Evolutionary conservation across 2,329 filamentous ascomycete genomes (phyloP).

Genomic region (Colletotrichum sp.): DNA sequence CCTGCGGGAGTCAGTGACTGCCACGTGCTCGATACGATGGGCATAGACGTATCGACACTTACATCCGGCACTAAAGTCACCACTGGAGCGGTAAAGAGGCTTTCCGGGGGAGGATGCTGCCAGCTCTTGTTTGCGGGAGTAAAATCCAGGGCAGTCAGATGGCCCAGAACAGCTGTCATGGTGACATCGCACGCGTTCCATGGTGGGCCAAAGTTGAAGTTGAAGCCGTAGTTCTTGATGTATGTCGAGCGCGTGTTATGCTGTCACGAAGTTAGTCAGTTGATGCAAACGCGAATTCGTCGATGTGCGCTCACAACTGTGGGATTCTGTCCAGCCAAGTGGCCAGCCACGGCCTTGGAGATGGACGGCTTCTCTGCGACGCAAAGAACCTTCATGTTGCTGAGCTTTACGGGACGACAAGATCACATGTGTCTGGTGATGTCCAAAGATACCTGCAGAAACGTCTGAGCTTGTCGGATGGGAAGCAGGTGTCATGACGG

Average conservation of each 20-base stretch:
- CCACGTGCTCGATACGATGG: background rate
- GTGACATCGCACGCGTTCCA: slow-evolving; percentile 87
- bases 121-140: slow-evolving; percentile 76
- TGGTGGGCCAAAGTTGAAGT: slow-evolving; percentile 80
- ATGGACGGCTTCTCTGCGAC: slow-evolving; percentile 83
- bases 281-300: background rate
- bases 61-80: slow-evolving; percentile 71
- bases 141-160: slow-evolving; percentile 85
- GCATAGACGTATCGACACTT: slow-evolving; percentile 24
- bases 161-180: slow-evolving; percentile 93
- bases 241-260: slow-evolving; percentile 73
- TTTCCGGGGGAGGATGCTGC: slow-evolving; percentile 78
- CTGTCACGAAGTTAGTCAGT: slow-evolving; percentile 47
- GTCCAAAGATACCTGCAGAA: background rate
- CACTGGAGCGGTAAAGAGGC: slow-evolving; percentile 83
- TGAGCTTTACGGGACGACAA: background rate
- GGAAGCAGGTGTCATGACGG: background rate
- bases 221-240: slow-evolving; percentile 94
- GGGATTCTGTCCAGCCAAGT: slow-evolving; percentile 79
- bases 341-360: slow-evolving; percentile 88
- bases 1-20: slow-evolving; percentile 47
- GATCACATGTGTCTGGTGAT: background rate
- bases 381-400: slow-evolving; percentile 59
- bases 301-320: slow-evolving; percentile 63
- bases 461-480: background rate